Conservation (phyloP, 352 stramenopile species). For the Globisporangium echinulatum region DNA sequence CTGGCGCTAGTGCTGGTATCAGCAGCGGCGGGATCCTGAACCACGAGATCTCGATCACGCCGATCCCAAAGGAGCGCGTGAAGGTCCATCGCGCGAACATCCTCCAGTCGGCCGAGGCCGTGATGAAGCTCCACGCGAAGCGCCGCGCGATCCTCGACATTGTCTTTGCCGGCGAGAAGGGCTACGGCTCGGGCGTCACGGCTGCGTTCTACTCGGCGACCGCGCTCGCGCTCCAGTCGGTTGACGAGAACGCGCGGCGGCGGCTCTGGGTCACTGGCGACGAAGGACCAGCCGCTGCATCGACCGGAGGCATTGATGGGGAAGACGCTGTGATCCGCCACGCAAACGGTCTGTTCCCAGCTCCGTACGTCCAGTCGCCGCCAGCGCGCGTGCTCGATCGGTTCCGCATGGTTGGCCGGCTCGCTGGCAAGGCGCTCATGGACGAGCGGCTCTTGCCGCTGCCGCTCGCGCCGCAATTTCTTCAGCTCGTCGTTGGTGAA, state of each 20-base stretch:
- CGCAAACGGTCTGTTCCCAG: slow-evolving; percentile 73
- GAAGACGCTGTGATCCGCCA: slow-evolving; percentile 59
- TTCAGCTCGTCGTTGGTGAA: slow-evolving; percentile 70
- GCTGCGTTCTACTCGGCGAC: slow-evolving; percentile 81
- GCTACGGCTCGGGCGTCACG: slow-evolving; percentile 80
- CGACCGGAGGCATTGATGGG: slow-evolving; percentile 4
- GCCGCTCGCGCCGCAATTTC: slow-evolving; percentile 67
- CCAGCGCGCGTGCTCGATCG: slow-evolving; percentile 44
- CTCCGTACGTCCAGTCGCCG: slow-evolving; percentile 26
- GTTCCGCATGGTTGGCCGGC: slow-evolving; percentile 76
- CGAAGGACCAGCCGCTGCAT: slow-evolving; percentile 4
- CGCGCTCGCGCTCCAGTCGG: slow-evolving; percentile 51
- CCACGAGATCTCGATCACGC: slow-evolving; percentile 76
- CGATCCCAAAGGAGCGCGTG: slow-evolving; percentile 82
- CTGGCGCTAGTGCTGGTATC: slow-evolving; percentile 8
- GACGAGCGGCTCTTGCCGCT: slow-evolving; percentile 72
- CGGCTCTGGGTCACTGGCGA: slow-evolving; percentile 55
- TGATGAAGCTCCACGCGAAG: slow-evolving; percentile 86
- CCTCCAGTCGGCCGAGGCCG: slow-evolving; percentile 59
- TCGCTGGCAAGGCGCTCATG: slow-evolving; percentile 81
- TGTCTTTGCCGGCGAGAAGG: slow-evolving; percentile 81
- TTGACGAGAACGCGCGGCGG: slow-evolving; percentile 36
- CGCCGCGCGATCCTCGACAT: slow-evolving; percentile 79
- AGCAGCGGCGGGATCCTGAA: slow-evolving; percentile 46
- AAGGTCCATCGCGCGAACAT: slow-evolving; percentile 76